These are phyloP conservation scores for Phytophthora brassicae DNA, from an alignment of 352 stramenopile genomes.

Conservation along the genomic window DNA sequence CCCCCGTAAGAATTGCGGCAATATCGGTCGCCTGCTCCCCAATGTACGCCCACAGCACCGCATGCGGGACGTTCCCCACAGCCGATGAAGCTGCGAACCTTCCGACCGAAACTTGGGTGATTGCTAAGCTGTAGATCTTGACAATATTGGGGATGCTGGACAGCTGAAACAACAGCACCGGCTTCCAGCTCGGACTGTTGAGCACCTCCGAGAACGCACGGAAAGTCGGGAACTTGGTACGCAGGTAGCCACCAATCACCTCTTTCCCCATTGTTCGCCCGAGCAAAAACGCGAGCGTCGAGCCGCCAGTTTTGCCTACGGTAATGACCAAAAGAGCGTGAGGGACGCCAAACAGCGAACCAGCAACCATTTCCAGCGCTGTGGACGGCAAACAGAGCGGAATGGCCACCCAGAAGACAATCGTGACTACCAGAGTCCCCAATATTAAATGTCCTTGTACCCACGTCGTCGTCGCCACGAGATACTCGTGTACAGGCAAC, in stretches of 20 bases:
- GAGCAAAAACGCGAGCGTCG: conserved; percentile 65
- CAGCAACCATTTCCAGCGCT: conserved; percentile 62
- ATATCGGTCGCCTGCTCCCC: conserved; percentile 72
- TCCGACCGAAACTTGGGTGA: conserved; percentile 59
- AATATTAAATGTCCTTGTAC: conserved; percentile 51
- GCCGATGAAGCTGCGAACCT: conserved; percentile 63
- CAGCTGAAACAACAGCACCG: conserved; percentile 74
- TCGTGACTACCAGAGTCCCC: conserved; percentile 49
- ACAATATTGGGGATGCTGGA: conserved; percentile 81
- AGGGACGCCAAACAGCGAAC: conserved; percentile 64
- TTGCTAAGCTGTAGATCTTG: conserved; percentile 78
- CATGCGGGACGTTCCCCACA: conserved; percentile 56
- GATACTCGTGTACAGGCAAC: conserved; percentile 51
- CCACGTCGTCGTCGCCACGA: conserved; percentile 46
- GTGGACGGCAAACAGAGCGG: conserved; percentile 72
- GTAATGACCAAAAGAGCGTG: conserved; percentile 58
- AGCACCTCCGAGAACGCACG: conserved; percentile 66
- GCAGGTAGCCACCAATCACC: conserved; percentile 62
- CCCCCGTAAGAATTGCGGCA: conserved; percentile 50
- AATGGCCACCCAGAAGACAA: conserved; percentile 66
- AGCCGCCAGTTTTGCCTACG: conserved; percentile 70
- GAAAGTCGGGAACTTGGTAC: conserved; percentile 66
- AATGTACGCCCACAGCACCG: conserved; percentile 73
- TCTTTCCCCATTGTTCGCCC: conserved; percentile 57
- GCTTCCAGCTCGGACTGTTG: conserved; percentile 71